These are phyloP conservation scores for Calonectria henricotiae DNA, from an alignment of 2,329 filamentous ascomycete genomes.

Conservation along the genomic window DNA sequence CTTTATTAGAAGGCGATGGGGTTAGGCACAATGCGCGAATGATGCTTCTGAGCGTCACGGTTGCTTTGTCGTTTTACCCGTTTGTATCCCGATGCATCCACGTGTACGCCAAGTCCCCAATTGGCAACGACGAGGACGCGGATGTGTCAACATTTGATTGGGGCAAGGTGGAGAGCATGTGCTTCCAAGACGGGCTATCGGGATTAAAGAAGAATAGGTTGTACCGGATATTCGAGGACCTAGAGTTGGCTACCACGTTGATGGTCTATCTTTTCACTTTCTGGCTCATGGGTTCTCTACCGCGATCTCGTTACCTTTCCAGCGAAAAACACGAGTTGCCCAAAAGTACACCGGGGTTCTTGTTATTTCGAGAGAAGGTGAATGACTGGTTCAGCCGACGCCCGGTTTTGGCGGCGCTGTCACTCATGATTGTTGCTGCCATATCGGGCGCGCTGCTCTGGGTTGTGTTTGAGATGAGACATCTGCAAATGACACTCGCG, in stretches of 20 bases:
- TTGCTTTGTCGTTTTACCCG: no score
- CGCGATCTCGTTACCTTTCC: conserved; percentile 17
- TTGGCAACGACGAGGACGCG: no score
- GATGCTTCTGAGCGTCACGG: no score
- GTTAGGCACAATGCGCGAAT: no score
- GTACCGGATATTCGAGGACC: background rate
- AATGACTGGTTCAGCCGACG: conserved; percentile 29
- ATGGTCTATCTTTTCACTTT: conserved; percentile 33
- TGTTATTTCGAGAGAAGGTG: conserved; percentile 12
- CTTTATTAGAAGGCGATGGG: no score
- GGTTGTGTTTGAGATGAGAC: conserved; percentile 36
- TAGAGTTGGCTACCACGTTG: conserved; percentile 38
- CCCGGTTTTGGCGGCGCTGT: background rate
- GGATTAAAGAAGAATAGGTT: no score
- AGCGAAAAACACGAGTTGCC: background rate
- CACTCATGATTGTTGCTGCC: conserved; percentile 30
- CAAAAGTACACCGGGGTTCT: background rate
- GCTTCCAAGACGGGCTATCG: no score
- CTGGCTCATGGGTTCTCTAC: conserved; percentile 40
- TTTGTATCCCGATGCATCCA: no score
- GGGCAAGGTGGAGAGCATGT: no score
- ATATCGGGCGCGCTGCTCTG: conserved; percentile 36
- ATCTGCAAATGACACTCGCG: conserved; percentile 33
- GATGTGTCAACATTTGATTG: no score
- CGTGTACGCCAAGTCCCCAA: no score